Conservation (phyloP, 148 eudicot genomes). For the Vaccinium darrowii region DNA sequence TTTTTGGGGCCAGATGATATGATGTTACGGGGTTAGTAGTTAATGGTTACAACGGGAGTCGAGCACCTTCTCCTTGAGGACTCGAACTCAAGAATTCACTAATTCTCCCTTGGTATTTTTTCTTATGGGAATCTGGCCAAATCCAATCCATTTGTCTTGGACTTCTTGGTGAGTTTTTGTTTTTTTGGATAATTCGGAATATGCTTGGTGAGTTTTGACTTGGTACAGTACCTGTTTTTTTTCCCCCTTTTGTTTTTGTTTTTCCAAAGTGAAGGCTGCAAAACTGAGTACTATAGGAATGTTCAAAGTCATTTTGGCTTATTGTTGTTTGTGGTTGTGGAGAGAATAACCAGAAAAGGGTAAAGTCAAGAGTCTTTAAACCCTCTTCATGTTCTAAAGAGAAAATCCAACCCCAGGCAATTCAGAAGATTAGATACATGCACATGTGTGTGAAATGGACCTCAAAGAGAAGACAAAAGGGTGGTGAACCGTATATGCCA, state of each 20-base stretch:
- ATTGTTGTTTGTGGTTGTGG: background rate
- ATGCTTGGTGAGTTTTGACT: background rate
- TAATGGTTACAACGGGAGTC: no score
- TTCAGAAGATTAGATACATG: background rate
- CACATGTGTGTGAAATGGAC: background rate
- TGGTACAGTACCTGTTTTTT: background rate
- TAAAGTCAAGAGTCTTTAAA: background rate
- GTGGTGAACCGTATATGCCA: background rate
- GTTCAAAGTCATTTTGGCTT: background rate
- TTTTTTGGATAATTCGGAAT: no score
- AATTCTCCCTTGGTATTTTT: background rate
- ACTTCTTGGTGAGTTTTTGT: background rate
- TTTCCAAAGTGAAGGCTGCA: background rate
- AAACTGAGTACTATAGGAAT: background rate
- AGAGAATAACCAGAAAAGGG: constrained; percentile 9
- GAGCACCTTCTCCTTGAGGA: no score
- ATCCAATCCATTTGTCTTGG: background rate
- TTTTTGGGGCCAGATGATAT: no score
- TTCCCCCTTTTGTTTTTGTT: background rate
- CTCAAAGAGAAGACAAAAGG: background rate
- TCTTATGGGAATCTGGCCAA: background rate
- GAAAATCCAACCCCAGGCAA: background rate
- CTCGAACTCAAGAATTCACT: background rate
- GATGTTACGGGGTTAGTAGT: no score
- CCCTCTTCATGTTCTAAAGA: background rate